Evolutionary conservation across 2,329 filamentous ascomycete genomes (phyloP).

Genomic region (Xylaria sp.): DNA sequence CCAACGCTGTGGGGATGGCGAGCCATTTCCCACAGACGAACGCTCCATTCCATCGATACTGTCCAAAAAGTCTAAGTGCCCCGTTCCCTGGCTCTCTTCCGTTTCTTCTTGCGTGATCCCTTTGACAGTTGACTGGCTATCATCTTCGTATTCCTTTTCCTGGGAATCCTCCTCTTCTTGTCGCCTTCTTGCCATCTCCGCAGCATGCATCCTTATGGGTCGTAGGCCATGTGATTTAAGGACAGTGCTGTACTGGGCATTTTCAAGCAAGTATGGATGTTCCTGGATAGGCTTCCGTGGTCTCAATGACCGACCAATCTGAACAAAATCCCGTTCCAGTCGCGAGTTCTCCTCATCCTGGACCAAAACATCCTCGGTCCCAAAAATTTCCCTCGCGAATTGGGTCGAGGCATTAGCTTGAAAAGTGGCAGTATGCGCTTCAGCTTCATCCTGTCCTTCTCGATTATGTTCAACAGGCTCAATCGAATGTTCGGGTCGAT

Average conservation of each 20-base stretch:
- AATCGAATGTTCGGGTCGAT: neutral
- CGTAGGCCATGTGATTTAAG: conserved; percentile 59
- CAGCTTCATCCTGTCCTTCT: conserved; percentile 1
- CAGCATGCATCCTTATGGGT: conserved; percentile 49
- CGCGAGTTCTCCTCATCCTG: conserved; percentile 12
- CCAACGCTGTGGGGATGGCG: conserved; percentile 14
- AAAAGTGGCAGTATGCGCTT: conserved; percentile 4
- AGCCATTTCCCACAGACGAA: conserved; percentile 19
- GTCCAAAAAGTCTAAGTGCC: conserved; percentile 15
- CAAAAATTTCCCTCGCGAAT: conserved; percentile 14
- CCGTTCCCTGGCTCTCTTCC: conserved; percentile 41
- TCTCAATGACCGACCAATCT: conserved; percentile 51
- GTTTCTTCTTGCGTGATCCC: conserved; percentile 33
- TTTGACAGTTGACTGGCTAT: conserved; percentile 48
- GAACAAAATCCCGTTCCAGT: conserved; percentile 11
- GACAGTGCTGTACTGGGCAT: conserved; percentile 54
- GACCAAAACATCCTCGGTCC: conserved; percentile 10
- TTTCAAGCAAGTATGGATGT: conserved; percentile 61
- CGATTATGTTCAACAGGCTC: neutral
- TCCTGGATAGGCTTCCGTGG: conserved; percentile 64
- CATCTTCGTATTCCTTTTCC: conserved; percentile 55
- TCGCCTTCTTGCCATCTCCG: conserved; percentile 35
- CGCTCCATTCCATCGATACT: conserved; percentile 26
- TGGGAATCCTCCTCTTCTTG: conserved; percentile 48
- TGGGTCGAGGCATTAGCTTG: conserved; percentile 3